Conservation (phyloP, 164 flowering plant genomes). For the Saururus chinensis region DNA sequence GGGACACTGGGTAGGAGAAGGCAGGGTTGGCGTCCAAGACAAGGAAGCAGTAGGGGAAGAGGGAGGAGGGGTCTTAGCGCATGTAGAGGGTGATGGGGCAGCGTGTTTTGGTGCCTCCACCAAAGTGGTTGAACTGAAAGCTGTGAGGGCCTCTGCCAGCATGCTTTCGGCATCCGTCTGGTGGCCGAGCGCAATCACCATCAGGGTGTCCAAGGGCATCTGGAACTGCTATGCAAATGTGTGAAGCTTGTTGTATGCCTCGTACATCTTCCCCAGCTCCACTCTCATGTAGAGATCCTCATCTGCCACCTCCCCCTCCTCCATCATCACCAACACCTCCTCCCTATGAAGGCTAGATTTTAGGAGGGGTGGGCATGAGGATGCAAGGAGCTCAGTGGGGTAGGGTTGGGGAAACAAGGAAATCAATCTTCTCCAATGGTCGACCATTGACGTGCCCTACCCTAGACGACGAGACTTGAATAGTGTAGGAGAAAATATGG, state of each 20-base stretch:
- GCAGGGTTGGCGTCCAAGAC: conserved; percentile 52
- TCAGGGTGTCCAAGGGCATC: conserved; percentile 95
- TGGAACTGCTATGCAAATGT: conserved; percentile 72
- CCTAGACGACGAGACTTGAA: no score
- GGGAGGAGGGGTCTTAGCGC: conserved; percentile 67
- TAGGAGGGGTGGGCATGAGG: no score
- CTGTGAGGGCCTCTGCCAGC: conserved; percentile 92
- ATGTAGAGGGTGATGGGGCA: conserved; percentile 97
- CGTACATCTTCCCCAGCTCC: conserved; percentile 43
- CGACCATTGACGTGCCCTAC: no score
- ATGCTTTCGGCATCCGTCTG: conserved; percentile 98
- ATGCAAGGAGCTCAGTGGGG: no score
- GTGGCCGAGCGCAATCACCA: conserved; percentile 88
- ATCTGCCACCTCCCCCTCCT: background rate
- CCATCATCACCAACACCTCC: background rate
- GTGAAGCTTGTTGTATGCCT: conserved; percentile 91
- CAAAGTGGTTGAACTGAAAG: conserved; percentile 97
- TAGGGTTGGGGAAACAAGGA: no score
- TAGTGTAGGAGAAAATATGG: no score
- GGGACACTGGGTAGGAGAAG: conserved; percentile 36
- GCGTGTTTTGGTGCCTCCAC: conserved; percentile 97
- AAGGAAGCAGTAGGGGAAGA: conserved; percentile 56
- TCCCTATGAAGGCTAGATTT: no score
- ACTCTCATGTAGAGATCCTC: background rate
- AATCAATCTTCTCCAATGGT: no score